These are phyloP conservation scores for Echites panduratus DNA, from an alignment of 257 asterid genomes.

Conservation along the genomic window DNA sequence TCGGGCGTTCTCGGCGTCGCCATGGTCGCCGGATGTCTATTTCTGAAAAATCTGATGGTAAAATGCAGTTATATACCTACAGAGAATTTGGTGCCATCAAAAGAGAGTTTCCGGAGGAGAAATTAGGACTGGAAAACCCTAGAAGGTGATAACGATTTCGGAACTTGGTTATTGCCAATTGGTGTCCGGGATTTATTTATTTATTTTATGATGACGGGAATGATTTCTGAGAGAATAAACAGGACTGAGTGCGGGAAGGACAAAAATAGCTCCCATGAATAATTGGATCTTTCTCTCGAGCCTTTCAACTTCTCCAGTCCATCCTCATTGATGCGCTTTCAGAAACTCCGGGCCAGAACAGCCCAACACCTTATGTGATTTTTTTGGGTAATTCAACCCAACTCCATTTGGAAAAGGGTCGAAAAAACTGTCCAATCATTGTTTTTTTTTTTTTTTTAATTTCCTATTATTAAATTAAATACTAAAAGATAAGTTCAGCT, in stretches of 20 bases:
- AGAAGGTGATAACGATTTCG: conserved; percentile 4
- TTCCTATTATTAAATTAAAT: too few relatives aligned
- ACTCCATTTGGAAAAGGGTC: not conserved
- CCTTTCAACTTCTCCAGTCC: too few relatives aligned
- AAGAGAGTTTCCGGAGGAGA: not conserved
- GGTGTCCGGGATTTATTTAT: too few relatives aligned
- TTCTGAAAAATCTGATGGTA: not conserved
- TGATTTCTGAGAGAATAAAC: not conserved
- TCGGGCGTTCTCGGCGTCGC: conserved; percentile 23
- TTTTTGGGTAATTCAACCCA: not conserved
- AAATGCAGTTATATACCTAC: not conserved
- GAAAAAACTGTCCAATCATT: too few relatives aligned
- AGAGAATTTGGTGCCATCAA: not conserved
- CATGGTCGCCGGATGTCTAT: conserved; percentile 17
- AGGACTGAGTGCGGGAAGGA: too few relatives aligned
- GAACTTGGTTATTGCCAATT: not conserved
- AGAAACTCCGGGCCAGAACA: too few relatives aligned
- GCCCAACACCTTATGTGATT: too few relatives aligned
- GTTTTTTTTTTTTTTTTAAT: too few relatives aligned
- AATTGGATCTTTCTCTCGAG: not conserved
- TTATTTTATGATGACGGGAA: too few relatives aligned
- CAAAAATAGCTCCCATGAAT: not conserved
- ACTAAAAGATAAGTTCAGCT: too few relatives aligned
- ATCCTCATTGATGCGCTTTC: not conserved
- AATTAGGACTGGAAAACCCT: conserved; percentile 9